Base-by-base conservation (phyloP, 305 asterid genomes). In the Solanum hybrid region DNA sequence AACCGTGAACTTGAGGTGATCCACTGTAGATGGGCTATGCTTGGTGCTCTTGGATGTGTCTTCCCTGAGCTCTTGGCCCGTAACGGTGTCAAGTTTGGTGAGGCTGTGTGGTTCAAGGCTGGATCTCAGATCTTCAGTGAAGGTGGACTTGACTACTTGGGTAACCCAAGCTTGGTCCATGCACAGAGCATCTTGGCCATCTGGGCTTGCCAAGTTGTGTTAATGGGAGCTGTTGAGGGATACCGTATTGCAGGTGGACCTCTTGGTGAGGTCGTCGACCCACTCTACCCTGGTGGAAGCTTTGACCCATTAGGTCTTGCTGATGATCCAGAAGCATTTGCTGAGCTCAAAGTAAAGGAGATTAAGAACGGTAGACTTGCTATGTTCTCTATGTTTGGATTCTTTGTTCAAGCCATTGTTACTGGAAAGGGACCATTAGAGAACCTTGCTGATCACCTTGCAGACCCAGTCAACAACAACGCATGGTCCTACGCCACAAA, bases 171-270 rank as follows among this genome's bases (percentile, higher is more conserved):
- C 66, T 79, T 91, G 88, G 42, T 91, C 26, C 92, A 89, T 60
- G 92, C 92, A 10, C 92, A 91, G 56, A 91, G 91, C 88, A 91
- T 91, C 76, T 80, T 91, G 86, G 92, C 92, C 73, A 91, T 91
- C 37, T 91, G 92, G 92, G 92, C 92, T 64, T 36, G 78, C 86
- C 92, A 91, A 45, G 92, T 91, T 10, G 40, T 91, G 38, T 42
- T 91, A 17, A 91, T 91, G 92, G 92, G 92, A 2, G 92, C 92
- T 0, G 84, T 90, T 88, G 92, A 90, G 24, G 92, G 92, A 4
- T 90, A 90, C 56, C 90, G 90, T 31, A 40, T 90, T 76, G 92
- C 92, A 0, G 92, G 92, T 13, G 92, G 92, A 13, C 92, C 92
- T 22, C 89, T 90, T 1, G 92, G 92, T 4, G 92, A 90, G 84